Percentiles rank a stretch among this genome's conserved stretches.
Conservation (phyloP, 441 rosid genomes). For the Gossypium trilobum region DNA sequence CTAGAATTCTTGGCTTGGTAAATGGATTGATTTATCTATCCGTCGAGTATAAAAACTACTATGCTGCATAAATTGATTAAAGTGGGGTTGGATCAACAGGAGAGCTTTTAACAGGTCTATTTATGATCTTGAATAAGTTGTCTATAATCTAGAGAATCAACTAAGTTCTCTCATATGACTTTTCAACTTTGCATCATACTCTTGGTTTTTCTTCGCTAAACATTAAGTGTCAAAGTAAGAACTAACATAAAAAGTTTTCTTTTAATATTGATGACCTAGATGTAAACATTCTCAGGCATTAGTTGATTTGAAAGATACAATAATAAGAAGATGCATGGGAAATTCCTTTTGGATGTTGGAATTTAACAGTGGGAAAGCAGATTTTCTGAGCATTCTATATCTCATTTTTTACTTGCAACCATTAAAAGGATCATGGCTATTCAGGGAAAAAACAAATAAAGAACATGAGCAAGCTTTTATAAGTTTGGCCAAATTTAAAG, state of each 20-base stretch:
- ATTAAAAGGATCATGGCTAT: neutral
- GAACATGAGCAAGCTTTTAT: neutral
- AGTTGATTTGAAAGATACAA: neutral
- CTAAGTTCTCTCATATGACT: neutral
- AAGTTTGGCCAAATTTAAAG: neutral
- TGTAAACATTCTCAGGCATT: neutral
- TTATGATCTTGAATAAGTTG: neutral
- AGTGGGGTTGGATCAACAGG: neutral
- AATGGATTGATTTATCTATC: neutral
- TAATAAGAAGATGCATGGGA: neutral
- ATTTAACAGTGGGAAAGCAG: neutral
- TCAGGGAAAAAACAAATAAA: neutral
- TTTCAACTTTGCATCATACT: neutral
- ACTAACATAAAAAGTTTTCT: neutral
- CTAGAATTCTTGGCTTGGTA: neutral
- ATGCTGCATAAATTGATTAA: constrained; percentile 1
- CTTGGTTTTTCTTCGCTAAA: neutral
- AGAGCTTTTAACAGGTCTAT: neutral
- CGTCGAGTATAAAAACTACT: neutral
- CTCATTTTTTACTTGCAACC: neutral
- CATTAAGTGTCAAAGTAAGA: neutral
- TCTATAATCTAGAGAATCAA: neutral
- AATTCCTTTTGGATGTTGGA: neutral
- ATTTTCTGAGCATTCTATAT: neutral
- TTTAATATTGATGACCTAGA: neutral